Percentiles rank a stretch among this genome's conserved stretches.
Conservation (phyloP, 2,329 filamentous ascomycete species). For the Trichoderma sp. region DNA sequence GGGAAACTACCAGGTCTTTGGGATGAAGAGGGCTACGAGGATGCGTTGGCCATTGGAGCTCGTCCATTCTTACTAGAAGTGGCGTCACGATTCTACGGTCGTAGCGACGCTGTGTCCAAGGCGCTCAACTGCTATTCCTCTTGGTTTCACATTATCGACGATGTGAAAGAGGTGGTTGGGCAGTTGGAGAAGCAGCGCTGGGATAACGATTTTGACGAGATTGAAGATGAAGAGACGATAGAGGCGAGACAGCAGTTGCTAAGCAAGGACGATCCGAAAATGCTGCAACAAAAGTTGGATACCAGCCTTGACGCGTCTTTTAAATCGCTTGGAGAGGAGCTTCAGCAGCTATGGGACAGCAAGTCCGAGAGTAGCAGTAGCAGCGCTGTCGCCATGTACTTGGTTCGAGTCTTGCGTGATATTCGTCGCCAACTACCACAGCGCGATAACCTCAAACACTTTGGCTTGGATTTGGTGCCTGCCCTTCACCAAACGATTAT, state of each 20-base stretch:
- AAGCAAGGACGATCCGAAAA: constrained; percentile 69
- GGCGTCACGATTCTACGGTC: constrained; percentile 69
- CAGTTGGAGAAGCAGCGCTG: constrained; percentile 68
- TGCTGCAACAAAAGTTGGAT: constrained; percentile 62
- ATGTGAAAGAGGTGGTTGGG: constrained; percentile 63
- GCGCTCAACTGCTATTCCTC: constrained; percentile 65
- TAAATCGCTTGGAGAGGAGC: constrained; percentile 56
- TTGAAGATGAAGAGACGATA: constrained; percentile 72
- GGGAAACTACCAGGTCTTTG: constrained; percentile 62
- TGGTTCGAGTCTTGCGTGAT: constrained; percentile 74
- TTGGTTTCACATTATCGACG: constrained; percentile 75
- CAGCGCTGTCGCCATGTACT: constrained; percentile 60
- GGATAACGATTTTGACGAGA: constrained; percentile 73
- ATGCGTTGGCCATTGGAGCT: constrained; percentile 67
- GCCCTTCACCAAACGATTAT: constrained; percentile 66
- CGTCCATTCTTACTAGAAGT: constrained; percentile 69
- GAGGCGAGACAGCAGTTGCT: constrained; percentile 67
- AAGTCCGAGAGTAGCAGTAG: constrained; percentile 50
- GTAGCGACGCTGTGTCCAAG: constrained; percentile 64
- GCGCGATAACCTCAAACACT: constrained; percentile 50
- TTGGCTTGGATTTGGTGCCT: constrained; percentile 63
- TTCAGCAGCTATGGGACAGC: constrained; percentile 53
- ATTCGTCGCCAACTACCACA: constrained; percentile 67
- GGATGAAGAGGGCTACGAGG: constrained; percentile 63
- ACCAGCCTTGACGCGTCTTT: constrained; percentile 59